Evolutionary conservation across 257 asterid genomes (phyloP), one percentile per base, ranked within the genome.

Genomic region (Asclepias syriaca): DNA sequence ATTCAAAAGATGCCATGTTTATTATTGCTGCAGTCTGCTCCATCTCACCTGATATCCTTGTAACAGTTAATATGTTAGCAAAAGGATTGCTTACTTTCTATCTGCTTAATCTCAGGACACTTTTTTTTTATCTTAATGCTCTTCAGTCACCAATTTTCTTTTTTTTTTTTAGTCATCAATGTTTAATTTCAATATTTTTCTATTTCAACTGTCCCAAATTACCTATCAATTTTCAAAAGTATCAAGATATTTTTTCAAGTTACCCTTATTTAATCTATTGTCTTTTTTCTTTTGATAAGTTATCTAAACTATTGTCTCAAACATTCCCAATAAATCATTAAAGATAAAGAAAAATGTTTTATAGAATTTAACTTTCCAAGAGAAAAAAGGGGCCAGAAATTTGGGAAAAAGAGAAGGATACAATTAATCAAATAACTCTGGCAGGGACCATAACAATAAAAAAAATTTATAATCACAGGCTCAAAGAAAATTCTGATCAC

Each of bases 401-500:
- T 18, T 1, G 10, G 58, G 10, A 6, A 19, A 19, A 19, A 9
- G 32, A 39, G 27, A 11, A 27, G 14, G 12, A 61, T 0, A 61
- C 29, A 6, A 29, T 59, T 7, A 15, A 14, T 2, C 27, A 58
- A 58, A 14, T 29, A 13, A 59, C 43, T 27, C n/a, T 40, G 5
- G 40, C 65, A 59, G 65, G 3, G 40, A 11, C 10, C 40, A 56
- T 27, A 59, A 59, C 5, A 50, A 50, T 14, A 50, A 51, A 57
- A 60, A 37, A 58, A 43, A 39, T 49, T 48, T 43, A 39, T 29
- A 2, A 49, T 53, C 29, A 21, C 24, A 37, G 16, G 43, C 46
- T 59, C 21, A 49, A 71, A 72, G 14, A 40, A 60, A 59, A 53
- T 70, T 61, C 54, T 66, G 63, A 49, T 73, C 77, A 93, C 98